A percentile compares a stretch with the other conserved stretches of the same genome.
Conservation (phyloP, 2,329 filamentous ascomycete species). For the Penicillium sp. region DNA sequence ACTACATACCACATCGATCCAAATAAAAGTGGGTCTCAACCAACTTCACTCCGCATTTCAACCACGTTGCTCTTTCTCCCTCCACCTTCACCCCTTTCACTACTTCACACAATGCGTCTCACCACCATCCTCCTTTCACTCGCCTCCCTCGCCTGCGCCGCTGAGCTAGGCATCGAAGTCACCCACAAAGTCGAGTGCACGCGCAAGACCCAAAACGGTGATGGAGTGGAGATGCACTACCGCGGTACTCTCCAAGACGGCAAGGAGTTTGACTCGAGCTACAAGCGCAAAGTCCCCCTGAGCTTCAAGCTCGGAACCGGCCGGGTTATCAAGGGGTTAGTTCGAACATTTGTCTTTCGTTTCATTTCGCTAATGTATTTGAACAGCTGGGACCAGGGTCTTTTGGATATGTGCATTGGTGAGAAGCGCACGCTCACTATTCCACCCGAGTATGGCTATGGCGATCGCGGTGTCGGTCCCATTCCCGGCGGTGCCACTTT, state of each 20-base stretch:
- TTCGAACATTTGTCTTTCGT: conserved; percentile 16
- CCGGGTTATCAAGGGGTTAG: conserved; percentile 82
- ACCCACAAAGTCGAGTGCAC: conserved; percentile 69
- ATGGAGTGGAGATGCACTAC: conserved; percentile 84
- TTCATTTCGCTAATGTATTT: conserved; percentile 3
- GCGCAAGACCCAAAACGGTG: conserved; percentile 69
- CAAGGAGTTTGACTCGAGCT: conserved; percentile 75
- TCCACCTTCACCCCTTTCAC: neutral
- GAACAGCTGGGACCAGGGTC: conserved; percentile 76
- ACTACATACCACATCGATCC: no score
- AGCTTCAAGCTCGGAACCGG: conserved; percentile 72
- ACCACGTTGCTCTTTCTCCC: neutral
- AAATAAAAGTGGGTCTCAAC: neutral
- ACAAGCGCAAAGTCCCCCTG: conserved; percentile 71
- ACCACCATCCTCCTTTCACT: conserved; percentile 39
- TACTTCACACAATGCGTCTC: conserved; percentile 40
- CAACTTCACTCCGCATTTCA: neutral
- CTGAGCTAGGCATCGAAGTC: conserved; percentile 67
- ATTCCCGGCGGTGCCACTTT: conserved; percentile 79
- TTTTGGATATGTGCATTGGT: conserved; percentile 90
- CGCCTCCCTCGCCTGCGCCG: conserved; percentile 47
- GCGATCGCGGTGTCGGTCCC: conserved; percentile 66
- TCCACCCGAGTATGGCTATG: conserved; percentile 80
- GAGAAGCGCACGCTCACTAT: conserved; percentile 89
- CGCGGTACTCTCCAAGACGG: conserved; percentile 71